Base-by-base conservation (phyloP, 257 asterid genomes). In the Marsdenia floribunda region DNA sequence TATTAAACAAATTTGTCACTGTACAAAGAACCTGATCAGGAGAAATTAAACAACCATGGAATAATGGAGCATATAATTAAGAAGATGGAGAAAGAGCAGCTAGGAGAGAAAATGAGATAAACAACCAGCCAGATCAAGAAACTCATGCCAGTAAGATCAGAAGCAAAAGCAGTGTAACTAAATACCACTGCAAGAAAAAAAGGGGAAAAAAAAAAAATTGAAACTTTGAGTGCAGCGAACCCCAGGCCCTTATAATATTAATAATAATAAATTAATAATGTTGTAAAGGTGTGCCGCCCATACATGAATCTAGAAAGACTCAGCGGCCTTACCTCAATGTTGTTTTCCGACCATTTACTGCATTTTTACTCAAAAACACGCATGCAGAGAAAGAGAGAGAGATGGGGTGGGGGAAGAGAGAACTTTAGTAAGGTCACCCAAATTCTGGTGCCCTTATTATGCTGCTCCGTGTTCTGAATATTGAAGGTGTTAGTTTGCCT, bases 291-390 rank as follows among this genome's bases (percentile, higher is more conserved):
- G 33, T 29, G 33, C 33, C 33, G 33, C 33, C 33, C 78, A 70
- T 79, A 57, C 72, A 74, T 80, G 87, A 70, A 76, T 79, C 67
- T 77, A 26, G 87, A 85, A 86, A 77, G 73, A 75, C 79, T 66
- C 50, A 29, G 21, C 9, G 77, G 60, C 53, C 73, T 52, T 54
- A 33, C 76, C 76, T 63, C 58, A 42, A 55, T 33, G 22, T 72
- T 68, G 77, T 55, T 74, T 60, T 58, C 33, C 46, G 68, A 61
- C 72, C 73, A 69, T 69, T 69, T 24, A 69, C 73, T 47, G 60
- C 68, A 16, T 61, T 40, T 59, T 24, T 68, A 40, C 52, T 69
- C 38, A 47, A 69, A 69, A 38, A 52, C 73, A 47, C 75, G 67
- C 67, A 54, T 37, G 66, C 33, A 54, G 40, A 58, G 55, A 57